Conservation (phyloP, 495 filamentous ascomycete genomes). For the Aspergillus homomorphus region DNA sequence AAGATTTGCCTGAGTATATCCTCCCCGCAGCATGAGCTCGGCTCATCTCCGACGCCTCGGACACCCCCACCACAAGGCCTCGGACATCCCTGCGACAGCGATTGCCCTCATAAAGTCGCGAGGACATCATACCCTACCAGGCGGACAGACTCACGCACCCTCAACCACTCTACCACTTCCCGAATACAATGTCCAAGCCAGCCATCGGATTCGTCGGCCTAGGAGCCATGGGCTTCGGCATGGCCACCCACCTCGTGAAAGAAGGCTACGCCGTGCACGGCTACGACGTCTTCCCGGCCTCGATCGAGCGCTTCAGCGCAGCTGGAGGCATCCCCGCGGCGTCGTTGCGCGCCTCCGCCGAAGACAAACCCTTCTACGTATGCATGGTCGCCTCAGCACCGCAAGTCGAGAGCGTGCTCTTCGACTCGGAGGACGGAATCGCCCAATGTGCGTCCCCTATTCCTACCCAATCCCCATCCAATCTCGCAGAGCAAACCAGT, state of each 20-base stretch:
- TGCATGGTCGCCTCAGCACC: slow-evolving; percentile 78
- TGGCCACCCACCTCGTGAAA: slow-evolving; percentile 75
- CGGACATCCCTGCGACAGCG: neutral
- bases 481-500: neutral
- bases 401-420: slow-evolving; percentile 64
- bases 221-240: slow-evolving; percentile 86
- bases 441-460: slow-evolving; percentile 27
- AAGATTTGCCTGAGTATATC: neutral
- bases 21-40: neutral
- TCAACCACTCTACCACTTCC: too few species aligned
- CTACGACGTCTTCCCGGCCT: slow-evolving; percentile 73
- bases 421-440: slow-evolving; percentile 61
- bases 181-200: slow-evolving; percentile 44
- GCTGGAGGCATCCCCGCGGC: slow-evolving; percentile 62
- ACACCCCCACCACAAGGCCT: too few species aligned
- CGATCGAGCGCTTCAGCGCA: slow-evolving; percentile 64
- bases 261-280: slow-evolving; percentile 66
- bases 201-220: slow-evolving; percentile 76
- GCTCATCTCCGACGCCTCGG: neutral
- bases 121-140: neutral
- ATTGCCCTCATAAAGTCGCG: neutral
- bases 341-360: slow-evolving; percentile 62
- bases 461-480: neutral
- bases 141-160: too few species aligned
- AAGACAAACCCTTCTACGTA: slow-evolving; percentile 59